Evolutionary conservation across 2,329 filamentous ascomycete genomes (phyloP).

Genomic region (Cercospora sojina): DNA sequence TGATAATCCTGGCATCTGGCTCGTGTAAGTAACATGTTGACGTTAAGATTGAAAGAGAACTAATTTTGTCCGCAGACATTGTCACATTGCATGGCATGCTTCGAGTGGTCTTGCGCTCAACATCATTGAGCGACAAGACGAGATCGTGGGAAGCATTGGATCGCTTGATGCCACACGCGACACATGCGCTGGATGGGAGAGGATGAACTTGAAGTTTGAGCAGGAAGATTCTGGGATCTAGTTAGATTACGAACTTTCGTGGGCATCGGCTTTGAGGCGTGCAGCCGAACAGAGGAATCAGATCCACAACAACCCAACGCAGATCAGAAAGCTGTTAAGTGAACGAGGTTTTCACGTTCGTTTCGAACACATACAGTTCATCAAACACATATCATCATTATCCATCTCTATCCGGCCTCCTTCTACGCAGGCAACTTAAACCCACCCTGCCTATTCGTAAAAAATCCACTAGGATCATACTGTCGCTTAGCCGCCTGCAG

Average conservation of each 20-base stretch:
- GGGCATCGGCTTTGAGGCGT: neutral
- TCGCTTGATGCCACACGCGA: slow-evolving; percentile 14
- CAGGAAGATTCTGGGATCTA: slow-evolving; percentile 24
- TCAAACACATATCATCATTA: neutral
- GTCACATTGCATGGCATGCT: slow-evolving; percentile 32
- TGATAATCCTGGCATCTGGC: slow-evolving; percentile 52
- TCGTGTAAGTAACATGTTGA: slow-evolving; percentile 40
- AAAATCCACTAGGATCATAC: slow-evolving; percentile 30
- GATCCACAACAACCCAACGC: neutral
- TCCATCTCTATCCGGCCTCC: neutral
- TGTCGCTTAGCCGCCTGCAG: slow-evolving; percentile 24
- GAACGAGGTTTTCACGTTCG: neutral
- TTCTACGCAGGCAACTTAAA: slow-evolving; percentile 25
- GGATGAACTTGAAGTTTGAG: slow-evolving; percentile 19
- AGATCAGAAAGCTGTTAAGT: neutral
- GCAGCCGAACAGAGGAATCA: neutral
- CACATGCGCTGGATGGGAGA: slow-evolving; percentile 19
- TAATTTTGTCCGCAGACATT: slow-evolving; percentile 15
- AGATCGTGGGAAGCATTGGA: slow-evolving; percentile 22
- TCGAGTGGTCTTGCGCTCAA: slow-evolving; percentile 30
- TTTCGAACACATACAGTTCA: neutral
- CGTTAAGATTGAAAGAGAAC: neutral
- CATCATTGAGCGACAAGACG: slow-evolving; percentile 28
- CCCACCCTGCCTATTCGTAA: slow-evolving; percentile 28
- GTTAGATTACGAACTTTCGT: neutral